Conservation (phyloP, 2,329 filamentous ascomycete species). For the Akanthomyces lecanii region DNA sequence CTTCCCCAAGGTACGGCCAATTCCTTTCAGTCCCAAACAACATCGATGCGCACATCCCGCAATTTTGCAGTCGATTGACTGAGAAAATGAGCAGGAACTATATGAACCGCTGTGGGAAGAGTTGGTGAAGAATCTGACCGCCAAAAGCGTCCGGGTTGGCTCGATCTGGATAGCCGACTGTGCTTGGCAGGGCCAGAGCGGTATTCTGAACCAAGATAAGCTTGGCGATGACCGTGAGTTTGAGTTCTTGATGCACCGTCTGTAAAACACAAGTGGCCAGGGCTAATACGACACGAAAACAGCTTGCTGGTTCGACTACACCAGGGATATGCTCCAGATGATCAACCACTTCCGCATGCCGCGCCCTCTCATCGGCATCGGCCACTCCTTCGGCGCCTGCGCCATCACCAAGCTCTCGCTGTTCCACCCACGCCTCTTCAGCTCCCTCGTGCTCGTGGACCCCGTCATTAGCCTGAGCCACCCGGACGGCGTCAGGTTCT, state of each 20-base stretch:
- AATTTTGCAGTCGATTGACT: neutral
- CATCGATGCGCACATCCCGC: neutral
- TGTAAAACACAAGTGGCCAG: neutral
- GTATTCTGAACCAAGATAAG: constrained; percentile 67
- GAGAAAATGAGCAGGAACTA: constrained; percentile 60
- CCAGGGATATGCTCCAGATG: constrained; percentile 78
- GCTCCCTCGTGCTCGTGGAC: constrained; percentile 74
- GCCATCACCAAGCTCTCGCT: constrained; percentile 68
- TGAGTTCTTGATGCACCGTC: neutral
- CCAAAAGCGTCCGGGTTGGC: constrained; percentile 64
- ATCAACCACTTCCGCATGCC: constrained; percentile 79
- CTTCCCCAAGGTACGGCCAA: constrained; percentile 69
- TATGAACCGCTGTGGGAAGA: constrained; percentile 94
- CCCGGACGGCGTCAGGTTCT: constrained; percentile 34
- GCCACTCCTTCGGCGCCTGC: constrained; percentile 83
- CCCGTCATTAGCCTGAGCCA: constrained; percentile 63
- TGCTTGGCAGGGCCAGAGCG: constrained; percentile 78
- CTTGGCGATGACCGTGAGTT: constrained; percentile 79
- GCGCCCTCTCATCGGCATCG: constrained; percentile 76
- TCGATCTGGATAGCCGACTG: constrained; percentile 88
- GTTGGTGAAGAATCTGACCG: constrained; percentile 55
- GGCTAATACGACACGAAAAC: neutral
- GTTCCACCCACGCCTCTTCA: constrained; percentile 76
- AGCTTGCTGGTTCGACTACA: constrained; percentile 84
- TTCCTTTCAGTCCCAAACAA: neutral